phyloP scores from a whole-genome alignment of 495 filamentous ascomycete genomes.

The Neurospora hispaniola region DNA sequence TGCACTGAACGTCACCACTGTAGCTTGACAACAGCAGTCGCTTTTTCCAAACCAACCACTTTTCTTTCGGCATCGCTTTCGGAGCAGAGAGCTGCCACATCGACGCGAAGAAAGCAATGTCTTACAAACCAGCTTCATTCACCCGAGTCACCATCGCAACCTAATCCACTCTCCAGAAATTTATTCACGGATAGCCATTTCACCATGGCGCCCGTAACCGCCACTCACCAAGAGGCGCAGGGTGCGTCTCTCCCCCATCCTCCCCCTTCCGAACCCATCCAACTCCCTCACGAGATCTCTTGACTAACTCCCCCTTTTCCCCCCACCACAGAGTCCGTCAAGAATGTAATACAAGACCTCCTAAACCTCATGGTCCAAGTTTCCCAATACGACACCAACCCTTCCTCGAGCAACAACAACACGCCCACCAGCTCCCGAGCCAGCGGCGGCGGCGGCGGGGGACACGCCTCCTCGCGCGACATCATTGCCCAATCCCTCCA shows the following conservation, averaged over 20 bases:
- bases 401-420: background rate
- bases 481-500: background rate
- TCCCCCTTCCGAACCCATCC: background rate
- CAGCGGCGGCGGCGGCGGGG: background rate
- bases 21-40: background rate
- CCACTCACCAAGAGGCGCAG: constrained; percentile 36
- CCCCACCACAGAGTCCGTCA: constrained; percentile 42
- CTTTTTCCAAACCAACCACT: background rate
- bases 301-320: constrained; percentile 3
- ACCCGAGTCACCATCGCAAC: background rate
- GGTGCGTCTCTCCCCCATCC: constrained; percentile 18
- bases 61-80: background rate
- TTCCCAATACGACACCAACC: constrained; percentile 52
- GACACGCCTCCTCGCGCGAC: background rate
- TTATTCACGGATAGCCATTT: background rate
- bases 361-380: constrained; percentile 71
- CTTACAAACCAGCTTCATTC: background rate
- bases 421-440: background rate
- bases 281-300: background rate
- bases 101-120: background rate
- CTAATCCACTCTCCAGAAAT: background rate
- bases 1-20: background rate
- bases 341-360: constrained; percentile 73
- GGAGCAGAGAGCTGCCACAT: background rate
- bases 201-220: constrained; percentile 38